Evolutionary conservation across 352 stramenopile species (phyloP).

Genomic region (Globisporangium recalcitrans): DNA sequence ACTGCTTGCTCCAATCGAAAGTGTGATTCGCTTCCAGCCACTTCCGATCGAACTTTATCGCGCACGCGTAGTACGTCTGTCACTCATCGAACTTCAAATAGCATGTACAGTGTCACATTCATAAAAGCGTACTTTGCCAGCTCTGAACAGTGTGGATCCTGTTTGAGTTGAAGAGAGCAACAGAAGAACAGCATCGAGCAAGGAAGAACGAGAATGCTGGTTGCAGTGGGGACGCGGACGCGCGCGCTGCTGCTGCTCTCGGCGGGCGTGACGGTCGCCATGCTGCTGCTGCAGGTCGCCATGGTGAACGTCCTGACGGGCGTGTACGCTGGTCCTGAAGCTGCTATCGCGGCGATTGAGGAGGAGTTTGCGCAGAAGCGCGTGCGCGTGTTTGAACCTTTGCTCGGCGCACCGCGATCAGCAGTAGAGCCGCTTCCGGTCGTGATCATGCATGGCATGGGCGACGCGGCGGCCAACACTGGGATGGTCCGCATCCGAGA

Average conservation of each 20-base stretch:
- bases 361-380: constrained; percentile 3
- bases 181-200: constrained; percentile 6
- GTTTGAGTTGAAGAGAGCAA: constrained; percentile 26
- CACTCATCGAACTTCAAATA: background rate
- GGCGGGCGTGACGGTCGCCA: constrained; percentile 25
- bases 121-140: background rate
- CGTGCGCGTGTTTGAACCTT: constrained; percentile 29
- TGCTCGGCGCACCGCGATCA: constrained; percentile 8
- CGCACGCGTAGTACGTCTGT: background rate
- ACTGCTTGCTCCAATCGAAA: background rate
- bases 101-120: too few species aligned
- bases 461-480: constrained; percentile 88
- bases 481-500: constrained; percentile 86
- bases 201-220: background rate
- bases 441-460: constrained; percentile 92
- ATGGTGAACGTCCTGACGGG: constrained; percentile 38
- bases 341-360: background rate
- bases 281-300: constrained; percentile 49
- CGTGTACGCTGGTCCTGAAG: constrained; percentile 25
- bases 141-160: background rate
- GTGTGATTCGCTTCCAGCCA: constrained; percentile 36
- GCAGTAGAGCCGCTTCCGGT: constrained; percentile 40
- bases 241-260: constrained; percentile 35
- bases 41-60: constrained; percentile 15
- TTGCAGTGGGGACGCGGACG: constrained; percentile 17